phyloP scores from a whole-genome alignment of 768 basidiomycete genomes.

The Pleurotus citrinopileatus region DNA sequence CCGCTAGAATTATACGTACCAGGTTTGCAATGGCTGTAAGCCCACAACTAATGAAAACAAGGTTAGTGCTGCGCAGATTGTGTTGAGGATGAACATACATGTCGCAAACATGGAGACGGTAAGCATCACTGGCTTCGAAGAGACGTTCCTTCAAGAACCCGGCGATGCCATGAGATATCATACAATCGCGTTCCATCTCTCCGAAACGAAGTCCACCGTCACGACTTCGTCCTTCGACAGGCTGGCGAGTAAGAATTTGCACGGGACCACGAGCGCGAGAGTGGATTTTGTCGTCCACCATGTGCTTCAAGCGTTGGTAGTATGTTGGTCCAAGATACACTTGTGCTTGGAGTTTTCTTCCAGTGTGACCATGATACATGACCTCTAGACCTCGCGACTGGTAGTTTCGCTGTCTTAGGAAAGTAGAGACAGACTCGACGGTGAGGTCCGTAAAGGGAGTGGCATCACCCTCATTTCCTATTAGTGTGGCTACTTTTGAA shows the following conservation, averaged over 20 bases:
- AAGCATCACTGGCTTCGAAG: slow-evolving; percentile 91
- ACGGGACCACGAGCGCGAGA: slow-evolving; percentile 96
- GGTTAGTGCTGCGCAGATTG: background rate
- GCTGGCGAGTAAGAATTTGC: slow-evolving; percentile 95
- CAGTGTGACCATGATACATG: slow-evolving; percentile 99
- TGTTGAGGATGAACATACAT: slow-evolving; percentile 56
- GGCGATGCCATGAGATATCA: slow-evolving; percentile 99
- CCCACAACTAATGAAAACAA: slow-evolving; percentile 64
- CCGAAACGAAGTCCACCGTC: slow-evolving; percentile 99
- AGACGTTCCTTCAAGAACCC: slow-evolving; percentile 97
- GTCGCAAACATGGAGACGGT: slow-evolving; percentile 94
- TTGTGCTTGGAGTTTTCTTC: slow-evolving; percentile 96
- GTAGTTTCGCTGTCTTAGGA: slow-evolving; percentile 87
- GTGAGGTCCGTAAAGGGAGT: slow-evolving; percentile 99
- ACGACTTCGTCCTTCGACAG: slow-evolving; percentile 97
- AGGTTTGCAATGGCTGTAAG: slow-evolving; percentile 97
- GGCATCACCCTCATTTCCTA: slow-evolving; percentile 96
- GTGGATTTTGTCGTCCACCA: slow-evolving; percentile 99
- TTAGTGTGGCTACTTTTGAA: slow-evolving; percentile 93
- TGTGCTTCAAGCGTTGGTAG: slow-evolving; percentile 98
- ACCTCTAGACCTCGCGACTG: slow-evolving; percentile 96
- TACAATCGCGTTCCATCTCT: slow-evolving; percentile 99
- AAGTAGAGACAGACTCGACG: slow-evolving; percentile 94
- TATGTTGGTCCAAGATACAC: slow-evolving; percentile 99
- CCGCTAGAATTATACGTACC: slow-evolving; percentile 39